phyloP scores from a whole-genome alignment of 768 basidiomycete species.

The Gymnopilus junonius region DNA sequence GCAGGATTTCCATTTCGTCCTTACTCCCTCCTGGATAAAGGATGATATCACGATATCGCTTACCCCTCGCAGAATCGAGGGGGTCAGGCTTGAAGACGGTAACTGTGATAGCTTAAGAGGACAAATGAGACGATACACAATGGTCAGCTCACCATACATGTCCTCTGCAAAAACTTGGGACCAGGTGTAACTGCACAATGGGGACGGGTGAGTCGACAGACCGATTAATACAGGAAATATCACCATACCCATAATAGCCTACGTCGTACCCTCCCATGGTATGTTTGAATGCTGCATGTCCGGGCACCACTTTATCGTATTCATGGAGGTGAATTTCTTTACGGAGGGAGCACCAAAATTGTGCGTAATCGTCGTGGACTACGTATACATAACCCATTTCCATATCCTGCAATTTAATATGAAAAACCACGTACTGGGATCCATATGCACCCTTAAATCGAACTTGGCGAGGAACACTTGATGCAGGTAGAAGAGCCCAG shows the following conservation, averaged over 20 bases:
- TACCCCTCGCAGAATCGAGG: conserved; percentile 69
- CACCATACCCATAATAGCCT: conserved; percentile 63
- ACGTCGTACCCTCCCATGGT: conserved; percentile 75
- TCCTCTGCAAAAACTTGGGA: conserved; percentile 68
- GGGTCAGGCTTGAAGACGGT: conserved; percentile 83
- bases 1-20: conserved; percentile 80
- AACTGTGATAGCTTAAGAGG: conserved; percentile 30
- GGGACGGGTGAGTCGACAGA: neutral
- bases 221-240: neutral
- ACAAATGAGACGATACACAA: neutral
- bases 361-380: conserved; percentile 74
- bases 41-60: conserved; percentile 76
- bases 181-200: conserved; percentile 59
- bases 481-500: conserved; percentile 79
- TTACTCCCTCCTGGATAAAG: conserved; percentile 74
- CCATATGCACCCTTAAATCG: no score
- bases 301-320: conserved; percentile 59
- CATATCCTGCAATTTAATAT: no score
- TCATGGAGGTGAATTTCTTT: conserved; percentile 74
- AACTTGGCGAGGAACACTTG: conserved; percentile 86
- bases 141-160: conserved; percentile 49
- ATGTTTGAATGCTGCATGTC: conserved; percentile 78
- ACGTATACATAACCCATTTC: conserved; percentile 4
- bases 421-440: no score
- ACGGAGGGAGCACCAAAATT: conserved; percentile 73